Evolutionary conservation across 2,329 filamentous ascomycete genomes (phyloP).

Genomic region (Zasmidium angulare): DNA sequence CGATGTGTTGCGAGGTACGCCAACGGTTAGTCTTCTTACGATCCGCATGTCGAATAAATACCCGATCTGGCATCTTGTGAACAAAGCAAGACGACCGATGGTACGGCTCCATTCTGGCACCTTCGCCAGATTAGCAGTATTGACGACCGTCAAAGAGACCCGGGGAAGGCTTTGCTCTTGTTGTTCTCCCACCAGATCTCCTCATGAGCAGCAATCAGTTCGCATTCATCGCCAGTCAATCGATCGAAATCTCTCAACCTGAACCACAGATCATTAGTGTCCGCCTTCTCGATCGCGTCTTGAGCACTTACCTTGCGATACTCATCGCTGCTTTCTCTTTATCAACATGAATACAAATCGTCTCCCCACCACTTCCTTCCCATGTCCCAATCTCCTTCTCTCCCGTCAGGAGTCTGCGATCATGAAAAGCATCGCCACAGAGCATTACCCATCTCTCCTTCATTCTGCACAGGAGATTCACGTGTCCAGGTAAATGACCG

Average conservation of each 20-base stretch:
- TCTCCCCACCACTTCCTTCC: constrained; percentile 45
- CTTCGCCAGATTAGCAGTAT: not conserved
- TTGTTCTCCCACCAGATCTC: constrained; percentile 45
- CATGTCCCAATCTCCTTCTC: constrained; percentile 55
- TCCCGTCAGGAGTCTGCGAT: constrained; percentile 51
- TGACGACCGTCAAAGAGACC: constrained; percentile 1
- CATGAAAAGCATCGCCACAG: constrained; percentile 56
- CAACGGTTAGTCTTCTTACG: too few relatives aligned
- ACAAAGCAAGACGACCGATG: not conserved
- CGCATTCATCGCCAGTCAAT: constrained; percentile 40
- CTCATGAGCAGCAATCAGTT: constrained; percentile 55
- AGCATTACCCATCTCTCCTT: constrained; percentile 49
- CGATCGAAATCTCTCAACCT: constrained; percentile 39
- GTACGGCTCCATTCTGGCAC: too few relatives aligned
- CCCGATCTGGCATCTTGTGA: not conserved
- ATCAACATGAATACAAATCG: constrained; percentile 54
- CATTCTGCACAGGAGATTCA: constrained; percentile 50
- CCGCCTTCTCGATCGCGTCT: too few relatives aligned
- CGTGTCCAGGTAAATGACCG: constrained; percentile 53
- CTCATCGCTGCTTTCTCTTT: constrained; percentile 46
- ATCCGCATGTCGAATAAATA: too few relatives aligned
- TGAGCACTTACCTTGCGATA: constrained; percentile 35
- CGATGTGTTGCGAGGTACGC: not conserved
- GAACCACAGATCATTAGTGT: too few relatives aligned
- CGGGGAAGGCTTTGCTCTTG: constrained; percentile 24